Conservation (phyloP, 2,329 filamentous ascomycete genomes). For the Pleurostoma richardsiae region DNA sequence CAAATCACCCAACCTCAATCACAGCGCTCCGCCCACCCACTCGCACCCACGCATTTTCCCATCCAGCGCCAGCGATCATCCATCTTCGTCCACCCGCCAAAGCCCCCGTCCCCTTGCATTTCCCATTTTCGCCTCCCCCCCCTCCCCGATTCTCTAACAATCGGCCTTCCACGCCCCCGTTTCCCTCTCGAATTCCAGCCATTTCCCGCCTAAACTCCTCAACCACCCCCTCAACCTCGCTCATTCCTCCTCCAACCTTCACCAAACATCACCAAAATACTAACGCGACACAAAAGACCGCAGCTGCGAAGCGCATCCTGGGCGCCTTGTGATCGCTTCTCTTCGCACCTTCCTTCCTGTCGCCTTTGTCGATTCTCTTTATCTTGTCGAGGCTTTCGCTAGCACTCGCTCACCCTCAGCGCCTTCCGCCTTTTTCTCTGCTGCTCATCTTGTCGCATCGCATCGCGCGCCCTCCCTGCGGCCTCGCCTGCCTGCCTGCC, state of each 20-base stretch:
- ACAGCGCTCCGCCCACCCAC: no score
- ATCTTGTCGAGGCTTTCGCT: conserved; percentile 33
- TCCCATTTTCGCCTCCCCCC: conserved; percentile 6
- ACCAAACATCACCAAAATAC: background rate
- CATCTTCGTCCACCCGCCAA: conserved; percentile 2
- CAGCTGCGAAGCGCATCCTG: background rate
- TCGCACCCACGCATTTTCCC: no score
- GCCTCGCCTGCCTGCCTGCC: background rate
- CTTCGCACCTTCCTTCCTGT: conserved; percentile 24
- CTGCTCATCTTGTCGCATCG: conserved; percentile 4
- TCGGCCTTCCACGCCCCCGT: background rate
- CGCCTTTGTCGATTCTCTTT: conserved; percentile 1
- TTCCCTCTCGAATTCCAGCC: background rate
- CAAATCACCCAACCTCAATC: no score
- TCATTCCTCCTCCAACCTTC: background rate
- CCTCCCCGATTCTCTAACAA: conserved; percentile 1
- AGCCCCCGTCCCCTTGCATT: conserved; percentile 18
- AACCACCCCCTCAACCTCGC: background rate
- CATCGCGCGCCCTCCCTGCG: conserved; percentile 2
- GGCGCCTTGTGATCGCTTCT: conserved; percentile 8
- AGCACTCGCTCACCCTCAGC: conserved; percentile 34
- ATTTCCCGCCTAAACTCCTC: background rate
- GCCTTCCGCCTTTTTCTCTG: conserved; percentile 1
- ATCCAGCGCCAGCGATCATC: background rate
- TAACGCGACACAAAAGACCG: background rate